phyloP scores from a whole-genome alignment of 106 monocot species.

The Vanilla planifolia region DNA sequence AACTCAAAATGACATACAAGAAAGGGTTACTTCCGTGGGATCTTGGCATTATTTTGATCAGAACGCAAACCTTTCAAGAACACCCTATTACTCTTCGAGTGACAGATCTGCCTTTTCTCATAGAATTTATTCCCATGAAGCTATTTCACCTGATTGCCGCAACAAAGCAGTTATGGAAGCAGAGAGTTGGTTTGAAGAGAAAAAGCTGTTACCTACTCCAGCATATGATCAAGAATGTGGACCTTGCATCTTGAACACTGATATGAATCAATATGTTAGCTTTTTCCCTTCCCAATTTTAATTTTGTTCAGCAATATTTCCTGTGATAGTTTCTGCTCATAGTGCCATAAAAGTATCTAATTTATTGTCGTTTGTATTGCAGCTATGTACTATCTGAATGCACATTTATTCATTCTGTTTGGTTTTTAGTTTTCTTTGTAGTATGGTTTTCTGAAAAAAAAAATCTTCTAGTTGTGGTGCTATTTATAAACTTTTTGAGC shows the following conservation, averaged over 20 bases:
- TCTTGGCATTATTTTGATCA: conserved; percentile 14
- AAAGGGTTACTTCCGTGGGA: conserved; percentile 9
- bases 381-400: not conserved
- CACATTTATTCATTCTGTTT: too few relatives aligned
- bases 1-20: conserved; percentile 14
- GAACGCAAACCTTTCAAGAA: conserved; percentile 13
- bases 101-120: conserved; percentile 19
- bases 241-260: conserved; percentile 43
- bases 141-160: conserved; percentile 22
- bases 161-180: conserved; percentile 60
- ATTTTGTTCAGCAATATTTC: too few relatives aligned
- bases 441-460: too few relatives aligned
- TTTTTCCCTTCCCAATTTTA: conserved; percentile 8
- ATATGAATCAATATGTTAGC: conserved; percentile 28
- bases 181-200: conserved; percentile 73
- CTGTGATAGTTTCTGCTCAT: too few relatives aligned
- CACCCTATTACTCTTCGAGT: too few relatives aligned
- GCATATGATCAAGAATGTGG: conserved; percentile 33
- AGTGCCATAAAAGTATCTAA: too few relatives aligned
- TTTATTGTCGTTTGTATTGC: not conserved
- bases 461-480: too few relatives aligned
- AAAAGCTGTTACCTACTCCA: conserved; percentile 27
- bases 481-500: too few relatives aligned
- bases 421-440: too few relatives aligned
- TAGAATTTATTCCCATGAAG: conserved; percentile 15